Evolutionary conservation across 2,329 filamentous ascomycete genomes (phyloP).

Genomic region (Thelonectria blattea): DNA sequence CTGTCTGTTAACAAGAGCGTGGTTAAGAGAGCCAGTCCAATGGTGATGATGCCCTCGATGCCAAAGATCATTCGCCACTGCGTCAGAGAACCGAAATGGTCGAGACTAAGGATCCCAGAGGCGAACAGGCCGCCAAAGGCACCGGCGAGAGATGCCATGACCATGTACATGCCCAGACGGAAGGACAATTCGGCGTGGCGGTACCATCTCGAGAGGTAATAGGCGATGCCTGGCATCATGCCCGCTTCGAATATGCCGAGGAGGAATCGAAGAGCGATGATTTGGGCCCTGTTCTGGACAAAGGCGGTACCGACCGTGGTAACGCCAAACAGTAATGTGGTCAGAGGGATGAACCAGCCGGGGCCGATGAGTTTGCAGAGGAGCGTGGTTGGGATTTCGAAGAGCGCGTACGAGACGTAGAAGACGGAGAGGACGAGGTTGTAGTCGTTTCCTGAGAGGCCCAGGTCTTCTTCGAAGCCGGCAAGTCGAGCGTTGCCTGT

Average conservation of each 20-base stretch:
- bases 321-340: constrained; percentile 61
- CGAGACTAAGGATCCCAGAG: constrained; percentile 63
- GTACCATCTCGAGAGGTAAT: constrained; percentile 69
- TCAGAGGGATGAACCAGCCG: constrained; percentile 65
- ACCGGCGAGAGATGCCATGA: constrained; percentile 67
- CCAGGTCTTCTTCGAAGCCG: constrained; percentile 60
- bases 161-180: constrained; percentile 65
- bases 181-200: constrained; percentile 64
- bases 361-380: constrained; percentile 67
- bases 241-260: constrained; percentile 67
- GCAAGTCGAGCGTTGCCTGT: constrained; percentile 57
- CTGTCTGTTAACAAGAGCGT: constrained; percentile 69
- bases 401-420: constrained; percentile 68
- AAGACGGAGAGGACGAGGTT: constrained; percentile 65
- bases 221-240: constrained; percentile 68
- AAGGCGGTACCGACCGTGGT: constrained; percentile 64
- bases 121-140: constrained; percentile 69
- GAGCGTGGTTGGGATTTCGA: constrained; percentile 67
- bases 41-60: constrained; percentile 67
- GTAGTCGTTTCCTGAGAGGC: constrained; percentile 63
- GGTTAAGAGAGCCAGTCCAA: constrained; percentile 57
- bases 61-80: constrained; percentile 73
- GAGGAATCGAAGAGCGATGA: constrained; percentile 62
- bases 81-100: constrained; percentile 59
- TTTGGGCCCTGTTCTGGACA: constrained; percentile 53